These are phyloP conservation scores for Paecilomyces formosus DNA, from an alignment of 2,329 filamentous ascomycete genomes.

Conservation along the genomic window DNA sequence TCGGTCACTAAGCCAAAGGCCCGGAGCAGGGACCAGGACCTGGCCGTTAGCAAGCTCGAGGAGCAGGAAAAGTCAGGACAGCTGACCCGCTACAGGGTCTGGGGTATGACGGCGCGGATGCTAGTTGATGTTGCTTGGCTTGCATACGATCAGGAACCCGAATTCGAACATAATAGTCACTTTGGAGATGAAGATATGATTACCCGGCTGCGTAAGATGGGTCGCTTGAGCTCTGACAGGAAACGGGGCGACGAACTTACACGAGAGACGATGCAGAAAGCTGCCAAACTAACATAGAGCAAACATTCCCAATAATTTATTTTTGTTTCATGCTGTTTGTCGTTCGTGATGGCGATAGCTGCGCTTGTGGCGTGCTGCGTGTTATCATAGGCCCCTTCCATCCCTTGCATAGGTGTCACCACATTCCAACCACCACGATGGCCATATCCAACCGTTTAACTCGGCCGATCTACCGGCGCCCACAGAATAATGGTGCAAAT, in stretches of 20 bases:
- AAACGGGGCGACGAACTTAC: conserved; percentile 47
- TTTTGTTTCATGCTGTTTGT: conserved; percentile 2
- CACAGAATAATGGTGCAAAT: background rate
- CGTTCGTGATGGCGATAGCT: conserved; percentile 1
- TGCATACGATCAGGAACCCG: conserved; percentile 73
- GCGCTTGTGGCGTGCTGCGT: background rate
- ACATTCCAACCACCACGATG: conserved; percentile 9
- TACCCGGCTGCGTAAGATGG: conserved; percentile 46
- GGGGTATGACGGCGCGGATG: conserved; percentile 90
- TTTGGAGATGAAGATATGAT: conserved; percentile 64
- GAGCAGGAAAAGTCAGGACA: conserved; percentile 41
- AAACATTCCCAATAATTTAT: conserved; percentile 1
- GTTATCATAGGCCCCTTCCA: conserved; percentile 1
- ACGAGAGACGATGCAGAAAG: conserved; percentile 43
- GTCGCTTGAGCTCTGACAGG: conserved; percentile 46
- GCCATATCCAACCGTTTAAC: conserved; percentile 4
- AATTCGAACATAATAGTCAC: conserved; percentile 66
- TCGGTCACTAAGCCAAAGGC: conserved; percentile 54
- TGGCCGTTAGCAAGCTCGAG: conserved; percentile 32
- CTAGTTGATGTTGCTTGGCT: conserved; percentile 80
- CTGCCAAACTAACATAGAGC: conserved; percentile 36
- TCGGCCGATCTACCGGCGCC: background rate
- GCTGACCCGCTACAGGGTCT: conserved; percentile 67
- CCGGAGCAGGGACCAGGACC: conserved; percentile 35
- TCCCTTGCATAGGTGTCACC: conserved; percentile 16